phyloP scores from a whole-genome alignment of 148 eudicot genomes.

The Rhododendron ferrugineum region DNA sequence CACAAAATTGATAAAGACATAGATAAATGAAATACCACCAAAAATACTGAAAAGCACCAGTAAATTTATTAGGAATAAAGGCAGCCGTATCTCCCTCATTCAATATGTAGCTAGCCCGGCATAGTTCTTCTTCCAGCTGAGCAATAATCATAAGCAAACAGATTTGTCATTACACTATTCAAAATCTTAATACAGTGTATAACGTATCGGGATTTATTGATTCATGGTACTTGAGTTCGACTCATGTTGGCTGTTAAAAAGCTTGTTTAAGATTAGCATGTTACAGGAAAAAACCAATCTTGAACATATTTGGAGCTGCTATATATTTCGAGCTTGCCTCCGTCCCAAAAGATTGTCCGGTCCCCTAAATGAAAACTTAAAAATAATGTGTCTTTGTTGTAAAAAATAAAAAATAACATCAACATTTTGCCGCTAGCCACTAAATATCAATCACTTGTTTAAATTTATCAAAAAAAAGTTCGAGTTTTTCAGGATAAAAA shows the following conservation, averaged over 20 bases:
- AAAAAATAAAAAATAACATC: too few species aligned
- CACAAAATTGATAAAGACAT: neutral
- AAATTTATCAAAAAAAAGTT: too few species aligned
- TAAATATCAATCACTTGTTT: neutral
- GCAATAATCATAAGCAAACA: constrained; percentile 3
- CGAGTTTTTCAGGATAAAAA: neutral
- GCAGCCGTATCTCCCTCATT: constrained; percentile 91
- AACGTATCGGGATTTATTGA: neutral
- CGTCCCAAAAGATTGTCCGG: neutral
- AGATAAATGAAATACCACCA: neutral
- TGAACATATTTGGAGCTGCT: neutral
- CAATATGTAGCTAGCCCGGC: constrained; percentile 56
- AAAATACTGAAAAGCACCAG: constrained; percentile 31
- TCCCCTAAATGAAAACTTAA: too few species aligned
- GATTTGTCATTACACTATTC: neutral
- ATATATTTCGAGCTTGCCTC: neutral
- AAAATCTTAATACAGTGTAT: neutral
- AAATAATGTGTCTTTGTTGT: too few species aligned
- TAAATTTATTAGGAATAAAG: constrained; percentile 77
- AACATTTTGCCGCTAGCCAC: neutral
- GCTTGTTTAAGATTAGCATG: neutral
- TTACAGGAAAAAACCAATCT: neutral
- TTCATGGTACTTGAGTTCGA: neutral
- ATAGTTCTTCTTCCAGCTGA: constrained; percentile 75
- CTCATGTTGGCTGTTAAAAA: neutral